Evolutionary conservation across 371 early-diverging fungal species (phyloP), one percentile per base, ranked within the genome.

Genomic region (Mortierella sp.): DNA sequence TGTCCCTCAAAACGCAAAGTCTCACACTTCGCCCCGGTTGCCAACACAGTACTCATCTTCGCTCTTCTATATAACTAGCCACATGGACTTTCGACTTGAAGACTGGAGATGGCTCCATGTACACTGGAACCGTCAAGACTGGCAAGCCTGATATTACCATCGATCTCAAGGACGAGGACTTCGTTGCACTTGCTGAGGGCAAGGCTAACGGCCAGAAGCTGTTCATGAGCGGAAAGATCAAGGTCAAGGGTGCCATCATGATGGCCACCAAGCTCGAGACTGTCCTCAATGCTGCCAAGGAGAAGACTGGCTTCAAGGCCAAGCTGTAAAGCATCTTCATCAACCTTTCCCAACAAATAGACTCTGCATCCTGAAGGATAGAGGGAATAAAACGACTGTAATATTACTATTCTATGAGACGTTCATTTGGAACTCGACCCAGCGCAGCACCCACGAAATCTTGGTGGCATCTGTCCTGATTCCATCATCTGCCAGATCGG

Each of bases 211-310:
- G 85, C 19, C 94, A 93, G 84, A 86, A 88, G 70, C 88, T 93
- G 19, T 95, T 94, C 81, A 91, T 92, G 92, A 51, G 71, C 17
- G 93, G 95, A 47, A 94, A 90, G 85, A 85, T 95, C 76, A 94
- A 95, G 85, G 82, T 93, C 71, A 92, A 94, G 84, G 95, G 95
- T 54, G 86, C 92, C 58, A 88, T 95, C 79, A 92, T 92, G 91
- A 81, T 86, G 59, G 88, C 88, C 45, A 86, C 86, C 68, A 87
- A 91, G 77, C 82, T 94, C 40, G 91, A 94, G 62, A 79, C 79
- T 40, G 85, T 88, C 71, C 60, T 74, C 68, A 71, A 71, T 43
- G 43, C 66, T 37, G 57, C 65, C 56, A 52, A 63, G 57, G 64
- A 68, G 62, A 69, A 62, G 63, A 57, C 63, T n/a, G 79, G 83